Conservation (phyloP, 495 filamentous ascomycete species). For the Acidiella bohemica region DNA sequence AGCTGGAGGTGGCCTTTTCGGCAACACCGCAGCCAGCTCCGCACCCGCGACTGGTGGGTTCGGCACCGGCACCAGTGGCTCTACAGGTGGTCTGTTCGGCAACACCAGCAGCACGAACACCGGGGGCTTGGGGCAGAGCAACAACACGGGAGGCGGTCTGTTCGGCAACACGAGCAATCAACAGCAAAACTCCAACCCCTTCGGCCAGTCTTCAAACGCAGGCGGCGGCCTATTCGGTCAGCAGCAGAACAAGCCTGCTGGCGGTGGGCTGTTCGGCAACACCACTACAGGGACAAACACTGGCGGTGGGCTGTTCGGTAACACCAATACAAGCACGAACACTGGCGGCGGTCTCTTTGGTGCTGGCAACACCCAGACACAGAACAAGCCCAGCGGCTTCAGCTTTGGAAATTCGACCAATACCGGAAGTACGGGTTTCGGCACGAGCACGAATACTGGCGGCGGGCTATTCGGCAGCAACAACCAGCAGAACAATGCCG, state of each 20-base stretch:
- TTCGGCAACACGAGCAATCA: slow-evolving; percentile 36
- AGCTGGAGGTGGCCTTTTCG: slow-evolving; percentile 24
- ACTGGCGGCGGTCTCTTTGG: slow-evolving; percentile 21
- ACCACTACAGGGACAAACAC: slow-evolving; percentile 16
- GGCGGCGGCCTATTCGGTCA: slow-evolving; percentile 31
- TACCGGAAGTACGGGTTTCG: no score
- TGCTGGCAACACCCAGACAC: slow-evolving; percentile 26
- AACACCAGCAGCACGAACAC: slow-evolving; percentile 1
- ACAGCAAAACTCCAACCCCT: slow-evolving; percentile 25
- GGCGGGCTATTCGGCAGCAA: no score
- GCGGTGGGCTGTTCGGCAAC: slow-evolving; percentile 39
- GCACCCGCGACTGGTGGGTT: slow-evolving; percentile 5
- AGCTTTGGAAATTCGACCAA: slow-evolving; percentile 20
- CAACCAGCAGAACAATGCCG: no score
- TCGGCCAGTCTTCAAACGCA: slow-evolving; percentile 1
- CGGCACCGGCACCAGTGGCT: slow-evolving; percentile 10
- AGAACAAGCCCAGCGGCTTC: slow-evolving; percentile 24
- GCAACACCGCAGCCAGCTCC: slow-evolving; percentile 3
- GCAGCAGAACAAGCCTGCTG: slow-evolving; percentile 18
- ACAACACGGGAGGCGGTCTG: slow-evolving; percentile 27
- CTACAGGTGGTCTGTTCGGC: slow-evolving; percentile 25
- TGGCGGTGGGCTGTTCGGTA: slow-evolving; percentile 32
- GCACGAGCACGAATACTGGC: no score
- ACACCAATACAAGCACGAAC: slow-evolving; percentile 34
- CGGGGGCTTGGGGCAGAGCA: slow-evolving; percentile 21